These are phyloP conservation scores for Eutrema yunnanense DNA, from an alignment of 345 rosid genomes.

Conservation along the genomic window DNA sequence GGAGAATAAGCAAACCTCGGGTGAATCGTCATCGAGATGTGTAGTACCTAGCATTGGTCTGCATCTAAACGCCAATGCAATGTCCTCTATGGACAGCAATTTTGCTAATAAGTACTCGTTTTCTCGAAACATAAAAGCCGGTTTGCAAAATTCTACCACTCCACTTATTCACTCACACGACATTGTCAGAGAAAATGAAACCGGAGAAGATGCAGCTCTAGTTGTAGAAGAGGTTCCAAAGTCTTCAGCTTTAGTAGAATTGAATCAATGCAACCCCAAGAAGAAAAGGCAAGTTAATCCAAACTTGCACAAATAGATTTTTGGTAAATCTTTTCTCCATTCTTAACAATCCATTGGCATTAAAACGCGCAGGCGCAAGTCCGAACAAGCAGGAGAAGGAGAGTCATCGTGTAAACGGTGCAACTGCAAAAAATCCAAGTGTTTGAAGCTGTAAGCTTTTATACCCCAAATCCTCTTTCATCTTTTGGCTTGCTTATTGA, in stretches of 20 bases:
- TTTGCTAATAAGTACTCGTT: slow-evolving; percentile 35
- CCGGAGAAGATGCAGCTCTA: neutral
- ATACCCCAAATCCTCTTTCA: neutral
- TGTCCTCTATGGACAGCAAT: slow-evolving; percentile 36
- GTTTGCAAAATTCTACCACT: slow-evolving; percentile 3
- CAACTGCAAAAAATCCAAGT: slow-evolving; percentile 92
- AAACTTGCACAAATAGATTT: neutral
- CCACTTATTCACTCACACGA: slow-evolving; percentile 6
- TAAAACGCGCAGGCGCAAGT: slow-evolving; percentile 45
- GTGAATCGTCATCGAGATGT: slow-evolving; percentile 28
- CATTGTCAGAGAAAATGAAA: slow-evolving; percentile 37
- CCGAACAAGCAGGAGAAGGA: slow-evolving; percentile 52
- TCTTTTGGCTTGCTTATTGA: neutral
- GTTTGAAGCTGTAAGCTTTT: slow-evolving; percentile 92
- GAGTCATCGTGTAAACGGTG: slow-evolving; percentile 78
- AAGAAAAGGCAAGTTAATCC: slow-evolving; percentile 57
- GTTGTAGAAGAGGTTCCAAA: neutral
- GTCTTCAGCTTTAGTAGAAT: slow-evolving; percentile 29
- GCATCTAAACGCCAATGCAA: slow-evolving; percentile 70
- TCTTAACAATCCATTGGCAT: neutral
- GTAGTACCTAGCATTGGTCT: slow-evolving; percentile 74
- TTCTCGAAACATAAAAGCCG: slow-evolving; percentile 30
- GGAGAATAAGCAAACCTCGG: neutral
- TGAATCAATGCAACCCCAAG: slow-evolving; percentile 51
- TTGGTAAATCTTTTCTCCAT: neutral